phyloP scores from a whole-genome alignment of 2,329 filamentous ascomycete species.

The Neurospora crassa region DNA sequence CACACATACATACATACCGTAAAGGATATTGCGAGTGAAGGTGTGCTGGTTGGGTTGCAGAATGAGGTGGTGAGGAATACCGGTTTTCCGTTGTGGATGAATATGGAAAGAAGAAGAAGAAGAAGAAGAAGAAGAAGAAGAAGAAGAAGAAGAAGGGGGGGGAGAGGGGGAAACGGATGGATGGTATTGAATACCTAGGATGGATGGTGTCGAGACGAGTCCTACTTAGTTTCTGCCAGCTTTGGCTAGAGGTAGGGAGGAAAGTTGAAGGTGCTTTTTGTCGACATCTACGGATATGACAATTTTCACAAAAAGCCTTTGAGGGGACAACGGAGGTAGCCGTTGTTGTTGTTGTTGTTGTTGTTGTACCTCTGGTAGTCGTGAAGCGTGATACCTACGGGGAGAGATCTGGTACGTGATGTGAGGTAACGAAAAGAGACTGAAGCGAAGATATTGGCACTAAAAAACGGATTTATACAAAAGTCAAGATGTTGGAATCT shows the following conservation, averaged over 20 bases:
- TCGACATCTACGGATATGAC: not conserved
- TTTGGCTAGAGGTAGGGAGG: not conserved
- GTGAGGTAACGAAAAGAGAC: not conserved
- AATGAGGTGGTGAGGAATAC: too few relatives aligned
- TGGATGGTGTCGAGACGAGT: not conserved
- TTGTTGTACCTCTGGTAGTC: not conserved
- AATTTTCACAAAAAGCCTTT: not conserved
- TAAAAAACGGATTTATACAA: too few relatives aligned
- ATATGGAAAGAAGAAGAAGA: not conserved
- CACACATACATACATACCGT: too few relatives aligned
- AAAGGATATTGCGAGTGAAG: too few relatives aligned
- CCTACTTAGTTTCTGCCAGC: not conserved
- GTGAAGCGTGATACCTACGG: not conserved
- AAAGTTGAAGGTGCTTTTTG: not conserved
- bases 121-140: too few relatives aligned
- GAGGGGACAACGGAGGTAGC: not conserved
- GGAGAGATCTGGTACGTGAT: too few relatives aligned
- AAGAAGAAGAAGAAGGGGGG: too few relatives aligned
- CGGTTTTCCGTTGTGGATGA: not conserved
- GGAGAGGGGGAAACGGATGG: too few relatives aligned
- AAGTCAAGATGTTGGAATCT: not conserved
- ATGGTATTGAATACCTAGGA: not conserved
- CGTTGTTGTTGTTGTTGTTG: too few relatives aligned
- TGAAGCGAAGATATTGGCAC: not conserved
- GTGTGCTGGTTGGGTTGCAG: too few relatives aligned